These are phyloP conservation scores for Ophiorrhiza pumila DNA, from an alignment of 257 asterid species.

Conservation along the genomic window DNA sequence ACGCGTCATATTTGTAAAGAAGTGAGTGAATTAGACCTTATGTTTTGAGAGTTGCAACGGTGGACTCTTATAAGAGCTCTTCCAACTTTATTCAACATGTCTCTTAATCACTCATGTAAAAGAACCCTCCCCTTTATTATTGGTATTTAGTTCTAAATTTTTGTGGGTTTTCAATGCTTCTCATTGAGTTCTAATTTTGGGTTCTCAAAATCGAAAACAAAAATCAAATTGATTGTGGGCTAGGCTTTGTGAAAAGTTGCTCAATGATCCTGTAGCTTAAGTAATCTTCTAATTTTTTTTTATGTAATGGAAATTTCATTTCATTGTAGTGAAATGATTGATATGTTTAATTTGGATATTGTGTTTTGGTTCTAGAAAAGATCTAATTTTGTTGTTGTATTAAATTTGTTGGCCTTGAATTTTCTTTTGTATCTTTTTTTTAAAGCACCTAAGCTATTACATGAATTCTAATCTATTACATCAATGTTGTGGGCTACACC, in stretches of 20 bases:
- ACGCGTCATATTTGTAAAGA: too few species aligned
- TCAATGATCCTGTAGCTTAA: neutral
- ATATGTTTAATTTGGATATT: neutral
- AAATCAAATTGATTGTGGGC: neutral
- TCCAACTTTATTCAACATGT: constrained; percentile 55
- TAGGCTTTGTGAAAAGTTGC: neutral
- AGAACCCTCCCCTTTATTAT: neutral
- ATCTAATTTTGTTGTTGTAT: too few species aligned
- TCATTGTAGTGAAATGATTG: neutral
- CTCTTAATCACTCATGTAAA: constrained; percentile 80
- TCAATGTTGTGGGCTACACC: too few species aligned
- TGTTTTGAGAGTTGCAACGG: constrained; percentile 60
- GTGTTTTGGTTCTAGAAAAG: too few species aligned
- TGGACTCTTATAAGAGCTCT: constrained; percentile 62
- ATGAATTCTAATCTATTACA: too few species aligned
- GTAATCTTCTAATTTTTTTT: neutral
- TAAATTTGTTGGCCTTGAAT: neutral
- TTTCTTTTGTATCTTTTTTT: too few species aligned
- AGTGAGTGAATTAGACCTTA: constrained; percentile 20
- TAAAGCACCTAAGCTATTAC: too few species aligned
- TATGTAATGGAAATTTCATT: neutral
- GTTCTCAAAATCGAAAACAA: neutral
- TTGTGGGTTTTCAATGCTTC: neutral
- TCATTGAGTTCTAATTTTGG: neutral
- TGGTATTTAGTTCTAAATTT: neutral